Conservation (phyloP, 345 rosid species). For the Ceriops tagal region DNA sequence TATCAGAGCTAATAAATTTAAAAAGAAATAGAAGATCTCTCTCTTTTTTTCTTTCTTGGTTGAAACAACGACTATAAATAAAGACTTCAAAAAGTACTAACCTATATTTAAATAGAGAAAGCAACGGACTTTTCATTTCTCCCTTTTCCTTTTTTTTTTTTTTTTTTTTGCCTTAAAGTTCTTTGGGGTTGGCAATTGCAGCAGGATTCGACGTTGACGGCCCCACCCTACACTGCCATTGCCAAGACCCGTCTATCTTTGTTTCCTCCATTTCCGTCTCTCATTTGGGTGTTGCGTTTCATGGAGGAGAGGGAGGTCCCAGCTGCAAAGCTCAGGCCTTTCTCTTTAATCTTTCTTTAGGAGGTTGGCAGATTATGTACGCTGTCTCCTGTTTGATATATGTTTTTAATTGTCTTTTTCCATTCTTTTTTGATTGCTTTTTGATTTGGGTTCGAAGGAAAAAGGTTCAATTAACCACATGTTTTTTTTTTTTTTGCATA, state of each 20-base stretch:
- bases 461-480: too few relatives aligned
- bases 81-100: not conserved
- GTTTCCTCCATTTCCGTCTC: conserved; percentile 6
- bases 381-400: not conserved
- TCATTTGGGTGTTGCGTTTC: conserved; percentile 7
- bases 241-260: conserved; percentile 1
- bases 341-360: conserved; percentile 1
- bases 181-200: not conserved
- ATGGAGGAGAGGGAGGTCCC: conserved; percentile 7
- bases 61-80: not conserved
- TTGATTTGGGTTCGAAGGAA: too few relatives aligned
- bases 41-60: too few relatives aligned
- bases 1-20: too few relatives aligned
- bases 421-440: not conserved
- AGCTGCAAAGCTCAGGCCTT: not conserved
- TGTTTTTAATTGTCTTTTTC: not conserved
- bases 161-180: not conserved
- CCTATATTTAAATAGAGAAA: too few relatives aligned
- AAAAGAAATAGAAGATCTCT: too few relatives aligned
- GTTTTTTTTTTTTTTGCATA: too few relatives aligned
- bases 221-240: conserved; percentile 17
- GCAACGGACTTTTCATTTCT: not conserved
- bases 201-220: conserved; percentile 41
- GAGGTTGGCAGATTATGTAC: not conserved
- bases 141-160: not conserved